These are phyloP conservation scores for Chrysochromulina parva DNA, from an alignment of 78 protist genomes.

Conservation along the genomic window DNA sequence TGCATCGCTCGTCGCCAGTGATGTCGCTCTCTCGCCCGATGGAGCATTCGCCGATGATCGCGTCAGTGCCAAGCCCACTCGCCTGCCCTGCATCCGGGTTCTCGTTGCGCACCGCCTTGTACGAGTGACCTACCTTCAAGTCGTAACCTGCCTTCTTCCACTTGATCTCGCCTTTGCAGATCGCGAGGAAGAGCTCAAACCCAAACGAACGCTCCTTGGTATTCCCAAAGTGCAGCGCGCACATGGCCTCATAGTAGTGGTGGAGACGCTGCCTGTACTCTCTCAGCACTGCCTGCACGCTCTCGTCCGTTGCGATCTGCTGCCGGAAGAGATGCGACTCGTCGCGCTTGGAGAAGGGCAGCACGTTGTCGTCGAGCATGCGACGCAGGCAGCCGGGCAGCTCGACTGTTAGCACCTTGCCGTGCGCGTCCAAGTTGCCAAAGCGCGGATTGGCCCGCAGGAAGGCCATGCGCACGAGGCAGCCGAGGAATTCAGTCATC, in stretches of 20 bases:
- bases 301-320: background rate
- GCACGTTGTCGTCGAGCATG: background rate
- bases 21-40: no score
- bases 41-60: no score
- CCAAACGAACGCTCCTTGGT: background rate
- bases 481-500: background rate
- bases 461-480: background rate
- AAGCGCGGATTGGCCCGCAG: background rate
- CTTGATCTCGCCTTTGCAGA: no score
- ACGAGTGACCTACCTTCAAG: no score
- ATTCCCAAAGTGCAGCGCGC: background rate
- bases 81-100: no score
- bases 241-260: background rate
- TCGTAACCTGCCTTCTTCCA: no score
- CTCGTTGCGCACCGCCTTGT: no score
- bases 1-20: no score
- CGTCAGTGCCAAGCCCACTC: background rate
- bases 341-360: background rate
- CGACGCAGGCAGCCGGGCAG: background rate
- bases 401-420: background rate
- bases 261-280: background rate
- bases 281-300: background rate
- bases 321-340: background rate
- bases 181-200: no score
- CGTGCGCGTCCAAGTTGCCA: background rate